Conservation (phyloP, 192 early-diverging fungal species). For the Coemansia sp. region DNA sequence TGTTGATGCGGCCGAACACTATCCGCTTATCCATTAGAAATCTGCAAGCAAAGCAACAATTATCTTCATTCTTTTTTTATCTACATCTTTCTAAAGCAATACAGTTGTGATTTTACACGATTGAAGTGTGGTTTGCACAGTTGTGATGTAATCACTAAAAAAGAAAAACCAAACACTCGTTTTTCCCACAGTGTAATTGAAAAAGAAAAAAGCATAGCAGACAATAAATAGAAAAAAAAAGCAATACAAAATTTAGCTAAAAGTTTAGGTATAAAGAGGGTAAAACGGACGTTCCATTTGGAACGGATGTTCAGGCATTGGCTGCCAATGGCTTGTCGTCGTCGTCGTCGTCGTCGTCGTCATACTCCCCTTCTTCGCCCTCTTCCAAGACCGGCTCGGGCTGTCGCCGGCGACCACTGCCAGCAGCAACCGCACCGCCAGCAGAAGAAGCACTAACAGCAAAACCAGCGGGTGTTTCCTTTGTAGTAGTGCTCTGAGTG, state of each 20-base stretch:
- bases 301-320: neutral
- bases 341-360: neutral
- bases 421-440: neutral
- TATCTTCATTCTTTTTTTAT: slow-evolving; percentile 4
- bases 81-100: neutral
- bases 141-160: too few species aligned
- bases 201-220: neutral
- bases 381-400: neutral
- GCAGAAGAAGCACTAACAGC: neutral
- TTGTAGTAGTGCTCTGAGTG: neutral
- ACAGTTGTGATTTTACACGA: neutral
- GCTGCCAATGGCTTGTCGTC: neutral
- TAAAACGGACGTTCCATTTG: too few species aligned
- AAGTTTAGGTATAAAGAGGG: too few species aligned
- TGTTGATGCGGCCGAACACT: slow-evolving; percentile 47
- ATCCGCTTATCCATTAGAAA: slow-evolving; percentile 19
- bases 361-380: neutral
- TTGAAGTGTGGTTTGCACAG: too few species aligned
- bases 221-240: neutral
- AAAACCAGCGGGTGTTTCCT: too few species aligned
- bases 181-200: neutral
- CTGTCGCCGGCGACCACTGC: neutral
- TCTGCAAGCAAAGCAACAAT: too few species aligned
- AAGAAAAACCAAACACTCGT: too few species aligned
- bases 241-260: neutral